A percentile compares a stretch with the other conserved stretches of the same genome.
phyloP scores from a whole-genome alignment of 192 early-diverging fungal species.

The Lobosporangium transversale region DNA sequence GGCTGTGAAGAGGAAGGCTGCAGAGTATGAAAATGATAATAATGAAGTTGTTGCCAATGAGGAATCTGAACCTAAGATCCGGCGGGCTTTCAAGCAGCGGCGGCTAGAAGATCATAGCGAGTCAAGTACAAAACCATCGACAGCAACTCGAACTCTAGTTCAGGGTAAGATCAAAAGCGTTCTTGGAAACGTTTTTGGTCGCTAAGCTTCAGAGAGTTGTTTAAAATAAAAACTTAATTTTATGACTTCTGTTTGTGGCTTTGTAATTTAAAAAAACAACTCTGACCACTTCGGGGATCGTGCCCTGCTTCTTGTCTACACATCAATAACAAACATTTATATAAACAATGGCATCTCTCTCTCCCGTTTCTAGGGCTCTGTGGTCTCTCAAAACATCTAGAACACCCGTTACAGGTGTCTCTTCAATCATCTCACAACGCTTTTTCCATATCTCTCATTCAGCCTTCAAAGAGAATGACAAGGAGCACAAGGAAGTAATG shows the following conservation, averaged over 20 bases:
- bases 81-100: conserved; percentile 73
- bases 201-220: too few species aligned
- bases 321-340: too few species aligned
- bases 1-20: conserved; percentile 58
- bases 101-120: conserved; percentile 52
- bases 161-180: conserved; percentile 60
- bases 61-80: conserved; percentile 46
- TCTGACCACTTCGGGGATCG: conserved; percentile 4
- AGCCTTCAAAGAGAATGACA: conserved; percentile 13
- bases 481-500: conserved; percentile 1
- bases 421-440: conserved; percentile 16
- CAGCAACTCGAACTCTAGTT: conserved; percentile 11
- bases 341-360: conserved; percentile 24
- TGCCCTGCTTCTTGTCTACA: too few species aligned
- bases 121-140: not conserved
- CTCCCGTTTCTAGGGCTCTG: conserved; percentile 30
- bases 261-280: not conserved
- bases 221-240: too few species aligned
- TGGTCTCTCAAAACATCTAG: conserved; percentile 30
- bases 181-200: conserved; percentile 65
- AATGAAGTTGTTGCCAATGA: not conserved
- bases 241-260: conserved; percentile 20
- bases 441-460: conserved; percentile 27
- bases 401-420: conserved; percentile 11
- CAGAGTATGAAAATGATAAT: conserved; percentile 11